Percentiles rank a stretch among this genome's conserved stretches.
phyloP scores from a whole-genome alignment of 148 eudicot species.

The Cornus florida region DNA sequence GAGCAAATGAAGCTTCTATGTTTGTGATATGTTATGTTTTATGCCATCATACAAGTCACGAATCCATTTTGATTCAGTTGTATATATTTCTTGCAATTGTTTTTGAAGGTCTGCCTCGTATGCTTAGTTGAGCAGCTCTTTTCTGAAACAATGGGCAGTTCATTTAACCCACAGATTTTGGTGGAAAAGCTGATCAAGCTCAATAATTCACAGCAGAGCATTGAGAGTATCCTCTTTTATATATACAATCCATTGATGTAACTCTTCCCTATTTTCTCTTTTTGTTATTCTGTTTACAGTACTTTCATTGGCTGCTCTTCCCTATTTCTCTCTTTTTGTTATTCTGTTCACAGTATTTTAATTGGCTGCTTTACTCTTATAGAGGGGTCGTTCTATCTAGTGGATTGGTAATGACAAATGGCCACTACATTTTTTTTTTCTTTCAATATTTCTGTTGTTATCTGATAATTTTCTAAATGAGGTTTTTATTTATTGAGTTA shows the following conservation, averaged over 20 bases:
- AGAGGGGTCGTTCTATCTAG: neutral
- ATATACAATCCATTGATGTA: neutral
- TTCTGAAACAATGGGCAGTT: slow-evolving; percentile 61
- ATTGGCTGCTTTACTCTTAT: neutral
- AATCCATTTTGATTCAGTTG: neutral
- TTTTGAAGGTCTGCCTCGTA: slow-evolving; percentile 24
- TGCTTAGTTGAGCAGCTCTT: slow-evolving; percentile 26
- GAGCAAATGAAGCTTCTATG: neutral
- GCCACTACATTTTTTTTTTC: neutral
- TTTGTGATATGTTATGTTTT: neutral
- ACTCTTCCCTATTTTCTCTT: neutral
- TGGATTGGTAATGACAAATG: neutral
- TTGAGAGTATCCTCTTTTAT: slow-evolving; percentile 79
- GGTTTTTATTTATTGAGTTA: neutral
- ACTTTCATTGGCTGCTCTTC: neutral
- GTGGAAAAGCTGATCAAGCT: slow-evolving; percentile 79
- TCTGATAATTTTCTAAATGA: neutral
- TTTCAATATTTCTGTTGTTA: neutral
- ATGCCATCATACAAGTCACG: neutral
- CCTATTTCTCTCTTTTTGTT: neutral
- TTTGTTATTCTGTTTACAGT: neutral
- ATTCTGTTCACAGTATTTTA: neutral
- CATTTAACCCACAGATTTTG: slow-evolving; percentile 85
- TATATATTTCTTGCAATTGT: slow-evolving; percentile 5
- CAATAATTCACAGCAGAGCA: slow-evolving; percentile 88